Conservation (phyloP, 1,139 yeast genomes). For the Suhomyces kunorum region DNA sequence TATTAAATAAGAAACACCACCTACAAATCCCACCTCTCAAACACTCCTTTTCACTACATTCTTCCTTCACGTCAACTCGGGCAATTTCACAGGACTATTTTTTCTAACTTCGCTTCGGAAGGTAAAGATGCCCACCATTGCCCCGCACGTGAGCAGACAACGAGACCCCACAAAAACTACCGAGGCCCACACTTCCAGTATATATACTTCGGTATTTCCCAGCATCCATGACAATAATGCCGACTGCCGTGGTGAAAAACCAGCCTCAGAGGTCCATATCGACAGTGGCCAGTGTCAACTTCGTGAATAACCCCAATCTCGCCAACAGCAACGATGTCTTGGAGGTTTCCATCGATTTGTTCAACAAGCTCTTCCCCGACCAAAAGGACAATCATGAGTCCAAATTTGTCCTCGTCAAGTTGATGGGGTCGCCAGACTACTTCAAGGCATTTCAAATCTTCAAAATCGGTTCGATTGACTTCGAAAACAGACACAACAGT, state of each 20-base stretch:
- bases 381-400: constrained; percentile 17
- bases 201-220: constrained; percentile 1
- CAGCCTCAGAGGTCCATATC: constrained; percentile 19
- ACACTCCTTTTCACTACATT: not conserved
- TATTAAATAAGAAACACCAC: too few species aligned
- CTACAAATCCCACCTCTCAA: too few species aligned
- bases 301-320: constrained; percentile 34
- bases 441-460: constrained; percentile 39
- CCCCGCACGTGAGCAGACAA: constrained; percentile 9
- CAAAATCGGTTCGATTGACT: constrained; percentile 36
- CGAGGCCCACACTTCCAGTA: constrained; percentile 10
- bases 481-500: constrained; percentile 21
- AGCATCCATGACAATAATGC: constrained; percentile 15
- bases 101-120: not conserved
- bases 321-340: constrained; percentile 29
- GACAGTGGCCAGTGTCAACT: constrained; percentile 33
- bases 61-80: not conserved
- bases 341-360: constrained; percentile 39
- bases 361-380: constrained; percentile 34
- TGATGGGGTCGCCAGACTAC: constrained; percentile 48
- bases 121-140: not conserved
- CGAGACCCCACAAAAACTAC: constrained; percentile 12
- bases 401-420: constrained; percentile 35
- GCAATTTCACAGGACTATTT: constrained; percentile 1
- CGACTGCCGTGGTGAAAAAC: constrained; percentile 16